Evolutionary conservation across 139 green algal species (phyloP).

Genomic region (Micractinium sp.): DNA sequence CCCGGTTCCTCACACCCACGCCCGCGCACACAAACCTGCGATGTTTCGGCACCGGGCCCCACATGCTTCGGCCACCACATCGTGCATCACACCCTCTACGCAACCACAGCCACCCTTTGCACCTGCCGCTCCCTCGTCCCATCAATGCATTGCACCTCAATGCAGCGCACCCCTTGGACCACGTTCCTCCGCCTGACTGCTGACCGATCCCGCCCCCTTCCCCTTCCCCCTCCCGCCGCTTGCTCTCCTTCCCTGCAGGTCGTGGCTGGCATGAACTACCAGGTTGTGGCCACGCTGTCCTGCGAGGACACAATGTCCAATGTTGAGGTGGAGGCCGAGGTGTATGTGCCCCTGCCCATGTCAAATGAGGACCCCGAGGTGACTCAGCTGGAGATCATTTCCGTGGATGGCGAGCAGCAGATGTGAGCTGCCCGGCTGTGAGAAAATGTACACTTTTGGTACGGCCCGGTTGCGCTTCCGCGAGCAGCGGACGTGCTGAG

Average conservation of each 20-base stretch:
- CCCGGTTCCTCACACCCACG: too few species aligned
- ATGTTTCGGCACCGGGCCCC: too few species aligned
- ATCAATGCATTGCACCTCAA: too few species aligned
- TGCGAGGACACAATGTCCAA: neutral
- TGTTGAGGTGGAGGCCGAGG: constrained; percentile 1
- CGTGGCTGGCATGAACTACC: constrained; percentile 2
- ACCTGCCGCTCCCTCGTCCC: too few species aligned
- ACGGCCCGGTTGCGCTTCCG: too few species aligned
- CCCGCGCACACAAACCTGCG: too few species aligned
- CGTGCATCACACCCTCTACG: too few species aligned
- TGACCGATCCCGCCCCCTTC: neutral
- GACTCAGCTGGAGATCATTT: neutral
- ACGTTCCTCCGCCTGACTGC: neutral
- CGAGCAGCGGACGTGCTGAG: too few species aligned
- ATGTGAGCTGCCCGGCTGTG: neutral
- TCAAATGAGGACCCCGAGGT: neutral
- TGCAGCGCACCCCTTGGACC: neutral
- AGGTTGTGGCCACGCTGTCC: neutral
- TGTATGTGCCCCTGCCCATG: neutral
- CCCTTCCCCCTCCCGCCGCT: neutral
- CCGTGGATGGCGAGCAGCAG: neutral
- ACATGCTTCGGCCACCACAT: too few species aligned
- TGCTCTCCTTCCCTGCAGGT: neutral
- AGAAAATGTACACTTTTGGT: too few species aligned
- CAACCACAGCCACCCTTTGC: too few species aligned